A percentile compares a stretch with the other conserved stretches of the same genome.
phyloP scores from a whole-genome alignment of 2,329 filamentous ascomycete species.

The Xylogone sp. region DNA sequence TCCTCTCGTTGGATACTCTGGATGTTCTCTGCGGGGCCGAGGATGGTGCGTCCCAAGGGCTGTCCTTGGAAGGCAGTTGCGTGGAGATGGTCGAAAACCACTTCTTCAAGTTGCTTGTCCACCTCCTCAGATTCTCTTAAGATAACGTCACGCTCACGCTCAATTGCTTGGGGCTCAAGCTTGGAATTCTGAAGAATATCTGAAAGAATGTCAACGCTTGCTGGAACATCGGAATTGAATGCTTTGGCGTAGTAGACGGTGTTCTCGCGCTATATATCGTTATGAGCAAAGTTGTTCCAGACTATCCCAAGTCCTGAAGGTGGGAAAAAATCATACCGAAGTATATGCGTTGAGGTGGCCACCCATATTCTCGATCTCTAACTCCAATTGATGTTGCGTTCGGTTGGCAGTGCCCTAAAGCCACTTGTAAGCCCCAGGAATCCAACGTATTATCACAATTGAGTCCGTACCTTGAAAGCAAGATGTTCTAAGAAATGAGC shows the following conservation, averaged over 20 bases:
- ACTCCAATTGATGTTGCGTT: slow-evolving; percentile 94
- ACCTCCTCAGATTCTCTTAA: slow-evolving; percentile 98
- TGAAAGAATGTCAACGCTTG: slow-evolving; percentile 95
- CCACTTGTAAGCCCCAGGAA: slow-evolving; percentile 16
- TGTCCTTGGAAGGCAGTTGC: slow-evolving; percentile 97
- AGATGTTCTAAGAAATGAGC: slow-evolving; percentile 99
- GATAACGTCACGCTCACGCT: slow-evolving; percentile 98
- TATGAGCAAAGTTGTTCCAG: slow-evolving; percentile 16
- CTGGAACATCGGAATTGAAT: slow-evolving; percentile 95
- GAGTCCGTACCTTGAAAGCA: slow-evolving; percentile 86
- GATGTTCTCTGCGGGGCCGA: slow-evolving; percentile 98
- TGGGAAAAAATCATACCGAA: slow-evolving; percentile 61
- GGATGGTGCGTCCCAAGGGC: slow-evolving; percentile 93
- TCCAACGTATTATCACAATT: slow-evolving; percentile 10
- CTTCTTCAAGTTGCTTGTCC: slow-evolving; percentile 99
- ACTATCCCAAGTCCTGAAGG: slow-evolving; percentile 21
- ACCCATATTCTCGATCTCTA: slow-evolving; percentile 99
- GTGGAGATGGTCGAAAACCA: slow-evolving; percentile 98
- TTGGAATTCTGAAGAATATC: slow-evolving; percentile 99
- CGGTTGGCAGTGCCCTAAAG: slow-evolving; percentile 83
- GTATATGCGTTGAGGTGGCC: slow-evolving; percentile 99
- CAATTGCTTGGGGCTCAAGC: slow-evolving; percentile 87
- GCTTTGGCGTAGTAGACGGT: slow-evolving; percentile 99
- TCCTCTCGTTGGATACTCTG: slow-evolving; percentile 90
- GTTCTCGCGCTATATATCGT: slow-evolving; percentile 74